Percentiles rank a stretch among this genome's conserved stretches.
Evolutionary conservation across 1,284 basidiomycete genomes (phyloP).

Genomic region (Peniophora sp.): DNA sequence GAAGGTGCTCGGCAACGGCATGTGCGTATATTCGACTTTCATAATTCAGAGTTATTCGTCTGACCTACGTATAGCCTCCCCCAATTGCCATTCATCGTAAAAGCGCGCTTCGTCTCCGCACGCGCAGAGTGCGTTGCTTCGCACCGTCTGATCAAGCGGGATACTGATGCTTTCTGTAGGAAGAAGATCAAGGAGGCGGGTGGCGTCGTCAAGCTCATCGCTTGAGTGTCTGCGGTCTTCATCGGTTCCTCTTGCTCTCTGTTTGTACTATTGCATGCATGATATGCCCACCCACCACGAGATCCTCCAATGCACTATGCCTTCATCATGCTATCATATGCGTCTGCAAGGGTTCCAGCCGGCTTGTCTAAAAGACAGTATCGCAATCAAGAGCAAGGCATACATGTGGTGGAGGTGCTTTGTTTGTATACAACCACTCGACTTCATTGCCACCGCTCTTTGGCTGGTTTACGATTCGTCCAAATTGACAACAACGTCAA

Average conservation of each 20-base stretch:
- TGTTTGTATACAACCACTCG: too few species aligned
- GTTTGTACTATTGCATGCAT: conserved; percentile 19
- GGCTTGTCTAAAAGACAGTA: too few species aligned
- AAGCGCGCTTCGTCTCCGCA: conserved; percentile 88
- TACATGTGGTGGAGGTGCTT: too few species aligned
- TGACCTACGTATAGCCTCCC: conserved; percentile 44
- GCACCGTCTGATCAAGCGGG: conserved; percentile 3
- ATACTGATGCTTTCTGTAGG: conserved; percentile 28
- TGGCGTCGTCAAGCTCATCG: conserved; percentile 86
- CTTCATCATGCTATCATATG: conserved; percentile 3
- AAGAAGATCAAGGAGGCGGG: conserved; percentile 88
- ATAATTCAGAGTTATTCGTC: background rate
- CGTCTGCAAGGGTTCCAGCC: background rate
- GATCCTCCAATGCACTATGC: conserved; percentile 7
- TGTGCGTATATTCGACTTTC: conserved; percentile 37
- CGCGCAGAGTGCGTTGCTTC: conserved; percentile 74
- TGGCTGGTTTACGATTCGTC: too few species aligned
- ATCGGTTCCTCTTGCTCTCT: conserved; percentile 11
- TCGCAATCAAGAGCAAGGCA: too few species aligned
- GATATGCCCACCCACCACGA: conserved; percentile 14
- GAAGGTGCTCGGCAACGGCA: conserved; percentile 87
- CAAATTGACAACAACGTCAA: too few species aligned
- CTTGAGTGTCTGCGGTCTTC: conserved; percentile 40
- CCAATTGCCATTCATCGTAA: conserved; percentile 87
- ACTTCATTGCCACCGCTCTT: too few species aligned